phyloP scores from a whole-genome alignment of 805 yeast species.

The Grigorovia humatica region DNA sequence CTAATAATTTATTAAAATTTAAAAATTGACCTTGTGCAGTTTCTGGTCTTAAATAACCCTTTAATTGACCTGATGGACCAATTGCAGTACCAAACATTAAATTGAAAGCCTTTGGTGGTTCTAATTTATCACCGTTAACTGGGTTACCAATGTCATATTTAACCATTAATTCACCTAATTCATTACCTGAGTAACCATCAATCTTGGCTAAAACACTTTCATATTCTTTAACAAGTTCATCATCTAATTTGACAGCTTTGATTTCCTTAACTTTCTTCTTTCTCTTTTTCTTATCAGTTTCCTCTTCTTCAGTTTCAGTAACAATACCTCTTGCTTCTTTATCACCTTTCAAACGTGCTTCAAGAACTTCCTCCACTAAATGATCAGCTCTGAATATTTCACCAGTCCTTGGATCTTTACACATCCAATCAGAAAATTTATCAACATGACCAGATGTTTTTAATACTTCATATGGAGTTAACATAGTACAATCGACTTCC shows the following conservation, averaged over 20 bases:
- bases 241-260: conserved; percentile 78
- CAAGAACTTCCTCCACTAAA: conserved; percentile 93
- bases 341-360: conserved; percentile 93
- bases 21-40: conserved; percentile 99
- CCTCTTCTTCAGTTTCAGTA: conserved; percentile 49
- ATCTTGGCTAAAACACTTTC: conserved; percentile 83
- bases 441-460: conserved; percentile 99
- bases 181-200: conserved; percentile 89
- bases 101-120: conserved; percentile 90
- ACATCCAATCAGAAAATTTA: conserved; percentile 99
- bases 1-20: conserved; percentile 87
- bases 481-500: conserved; percentile 96
- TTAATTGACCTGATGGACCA: conserved; percentile 95
- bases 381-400: conserved; percentile 99
- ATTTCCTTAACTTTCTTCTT: conserved; percentile 95
- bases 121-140: conserved; percentile 73
- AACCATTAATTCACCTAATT: conserved; percentile 79
- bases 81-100: conserved; percentile 98
- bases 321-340: conserved; percentile 86
- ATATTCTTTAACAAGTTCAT: conserved; percentile 66
- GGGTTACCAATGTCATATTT: conserved; percentile 86
- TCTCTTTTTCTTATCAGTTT: conserved; percentile 81
- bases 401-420: conserved; percentile 88
- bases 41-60: conserved; percentile 95
- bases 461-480: conserved; percentile 94